Evolutionary conservation across 1,139 yeast species (phyloP).

Genomic region (Kluyveromyces sp.): DNA sequence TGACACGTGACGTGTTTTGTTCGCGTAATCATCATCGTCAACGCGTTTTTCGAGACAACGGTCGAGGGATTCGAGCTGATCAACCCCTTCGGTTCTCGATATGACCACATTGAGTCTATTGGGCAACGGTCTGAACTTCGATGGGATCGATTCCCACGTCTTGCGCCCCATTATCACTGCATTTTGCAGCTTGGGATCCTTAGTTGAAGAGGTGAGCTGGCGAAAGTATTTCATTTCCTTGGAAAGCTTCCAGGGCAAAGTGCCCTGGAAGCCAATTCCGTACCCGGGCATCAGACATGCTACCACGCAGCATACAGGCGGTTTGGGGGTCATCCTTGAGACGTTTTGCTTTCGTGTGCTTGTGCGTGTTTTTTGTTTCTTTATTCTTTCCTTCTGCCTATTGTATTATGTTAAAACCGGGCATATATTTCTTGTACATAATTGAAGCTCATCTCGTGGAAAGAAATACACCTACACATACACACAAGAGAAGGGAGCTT

Average conservation of each 20-base stretch:
- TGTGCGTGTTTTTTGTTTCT: not conserved
- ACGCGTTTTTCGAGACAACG: not conserved
- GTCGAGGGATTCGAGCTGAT: not conserved
- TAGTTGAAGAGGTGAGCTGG: slow-evolving; percentile 50
- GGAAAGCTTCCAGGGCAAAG: slow-evolving; percentile 80
- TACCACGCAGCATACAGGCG: slow-evolving; percentile 56
- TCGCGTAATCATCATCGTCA: not conserved
- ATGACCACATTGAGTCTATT: slow-evolving; percentile 69
- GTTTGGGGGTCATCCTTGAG: slow-evolving; percentile 4
- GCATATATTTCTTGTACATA: too few species aligned
- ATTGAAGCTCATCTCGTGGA: too few species aligned
- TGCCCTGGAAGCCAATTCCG: slow-evolving; percentile 81
- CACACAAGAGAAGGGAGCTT: too few species aligned
- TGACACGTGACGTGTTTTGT: not conserved
- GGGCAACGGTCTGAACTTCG: slow-evolving; percentile 73
- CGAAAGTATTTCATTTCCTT: slow-evolving; percentile 83
- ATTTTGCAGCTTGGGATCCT: slow-evolving; percentile 37
- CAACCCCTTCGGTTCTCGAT: slow-evolving; percentile 38
- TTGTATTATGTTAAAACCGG: too few species aligned
- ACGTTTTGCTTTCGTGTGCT: not conserved
- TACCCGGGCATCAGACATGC: slow-evolving; percentile 75
- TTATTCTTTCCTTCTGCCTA: not conserved
- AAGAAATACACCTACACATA: too few species aligned
- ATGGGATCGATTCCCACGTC: slow-evolving; percentile 93
- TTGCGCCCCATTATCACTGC: slow-evolving; percentile 95